Conservation (phyloP, 768 basidiomycete species). For the Podaxis carcinomalis region DNA sequence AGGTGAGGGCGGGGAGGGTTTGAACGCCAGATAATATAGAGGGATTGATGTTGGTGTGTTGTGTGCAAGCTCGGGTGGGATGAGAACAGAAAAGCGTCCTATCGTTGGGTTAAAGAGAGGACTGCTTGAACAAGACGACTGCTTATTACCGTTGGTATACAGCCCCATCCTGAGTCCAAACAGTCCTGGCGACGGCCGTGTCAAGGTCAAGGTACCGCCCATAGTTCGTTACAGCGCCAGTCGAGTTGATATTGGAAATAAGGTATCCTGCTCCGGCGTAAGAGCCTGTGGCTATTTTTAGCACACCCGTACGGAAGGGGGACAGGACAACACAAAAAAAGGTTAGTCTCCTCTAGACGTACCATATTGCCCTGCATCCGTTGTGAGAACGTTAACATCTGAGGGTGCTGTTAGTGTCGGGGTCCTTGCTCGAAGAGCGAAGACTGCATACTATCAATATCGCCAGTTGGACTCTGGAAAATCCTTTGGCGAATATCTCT, state of each 20-base stretch:
- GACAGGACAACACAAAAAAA: background rate
- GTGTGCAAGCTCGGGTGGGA: slow-evolving; percentile 55
- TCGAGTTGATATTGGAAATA: slow-evolving; percentile 41
- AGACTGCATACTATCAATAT: slow-evolving; percentile 45
- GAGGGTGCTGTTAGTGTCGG: slow-evolving; percentile 7
- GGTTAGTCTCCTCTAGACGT: background rate
- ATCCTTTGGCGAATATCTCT: slow-evolving; percentile 49
- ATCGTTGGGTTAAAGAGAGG: slow-evolving; percentile 20
- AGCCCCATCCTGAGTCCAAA: slow-evolving; percentile 51
- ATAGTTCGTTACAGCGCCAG: slow-evolving; percentile 41
- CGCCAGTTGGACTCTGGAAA: slow-evolving; percentile 54
- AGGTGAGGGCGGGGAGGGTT: slow-evolving; percentile 29
- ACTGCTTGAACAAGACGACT: background rate
- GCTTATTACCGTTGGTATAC: slow-evolving; percentile 44
- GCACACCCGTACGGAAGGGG: background rate
- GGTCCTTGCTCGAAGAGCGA: background rate
- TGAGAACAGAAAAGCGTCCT: slow-evolving; percentile 62
- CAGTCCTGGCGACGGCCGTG: slow-evolving; percentile 48
- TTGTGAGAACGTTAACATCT: slow-evolving; percentile 54
- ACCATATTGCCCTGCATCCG: slow-evolving; percentile 62
- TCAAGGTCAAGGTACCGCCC: slow-evolving; percentile 71
- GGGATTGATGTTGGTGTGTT: slow-evolving; percentile 37
- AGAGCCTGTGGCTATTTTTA: slow-evolving; percentile 42
- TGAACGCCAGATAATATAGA: background rate
- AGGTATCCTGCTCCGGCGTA: slow-evolving; percentile 65